phyloP scores from a whole-genome alignment of 352 stramenopile genomes.

The Globisporangium solare region DNA sequence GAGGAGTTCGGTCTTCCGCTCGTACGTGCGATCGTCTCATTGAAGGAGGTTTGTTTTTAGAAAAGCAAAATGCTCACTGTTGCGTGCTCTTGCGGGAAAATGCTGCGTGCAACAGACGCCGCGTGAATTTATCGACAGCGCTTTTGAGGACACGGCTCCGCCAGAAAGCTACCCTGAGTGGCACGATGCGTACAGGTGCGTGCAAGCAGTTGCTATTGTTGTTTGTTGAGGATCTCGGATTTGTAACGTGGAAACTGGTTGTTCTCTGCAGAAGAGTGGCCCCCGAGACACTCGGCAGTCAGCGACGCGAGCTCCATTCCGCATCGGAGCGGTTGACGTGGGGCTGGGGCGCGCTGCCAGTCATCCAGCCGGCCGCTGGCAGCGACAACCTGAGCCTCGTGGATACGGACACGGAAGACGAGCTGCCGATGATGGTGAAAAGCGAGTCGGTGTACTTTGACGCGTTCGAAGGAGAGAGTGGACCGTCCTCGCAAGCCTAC shows the following conservation, averaged over 20 bases:
- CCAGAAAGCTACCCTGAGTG: slow-evolving; percentile 15
- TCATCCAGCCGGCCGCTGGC: slow-evolving; percentile 17
- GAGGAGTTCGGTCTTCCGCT: slow-evolving; percentile 3
- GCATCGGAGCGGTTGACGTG: slow-evolving; percentile 40
- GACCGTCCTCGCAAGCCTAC: background rate
- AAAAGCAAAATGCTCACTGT: no score
- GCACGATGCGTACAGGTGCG: slow-evolving; percentile 28
- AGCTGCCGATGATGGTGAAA: slow-evolving; percentile 52
- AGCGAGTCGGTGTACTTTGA: slow-evolving; percentile 78
- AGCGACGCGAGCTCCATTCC: slow-evolving; percentile 5
- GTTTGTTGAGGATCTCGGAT: background rate
- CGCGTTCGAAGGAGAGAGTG: slow-evolving; percentile 41
- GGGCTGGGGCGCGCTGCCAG: slow-evolving; percentile 47
- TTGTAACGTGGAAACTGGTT: background rate
- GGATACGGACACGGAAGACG: slow-evolving; percentile 18
- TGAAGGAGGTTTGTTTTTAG: no score
- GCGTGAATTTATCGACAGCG: no score
- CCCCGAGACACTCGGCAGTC: slow-evolving; percentile 10
- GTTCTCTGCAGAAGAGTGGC: background rate
- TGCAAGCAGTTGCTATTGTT: no score
- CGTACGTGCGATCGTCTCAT: background rate
- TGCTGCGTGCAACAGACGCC: no score
- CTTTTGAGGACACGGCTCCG: no score
- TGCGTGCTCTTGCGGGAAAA: background rate
- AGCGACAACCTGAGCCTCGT: background rate